Evolutionary conservation across 2,329 filamentous ascomycete genomes (phyloP), one percentile per base, ranked within the genome.

Genomic region (Xylariaceae sp.): DNA sequence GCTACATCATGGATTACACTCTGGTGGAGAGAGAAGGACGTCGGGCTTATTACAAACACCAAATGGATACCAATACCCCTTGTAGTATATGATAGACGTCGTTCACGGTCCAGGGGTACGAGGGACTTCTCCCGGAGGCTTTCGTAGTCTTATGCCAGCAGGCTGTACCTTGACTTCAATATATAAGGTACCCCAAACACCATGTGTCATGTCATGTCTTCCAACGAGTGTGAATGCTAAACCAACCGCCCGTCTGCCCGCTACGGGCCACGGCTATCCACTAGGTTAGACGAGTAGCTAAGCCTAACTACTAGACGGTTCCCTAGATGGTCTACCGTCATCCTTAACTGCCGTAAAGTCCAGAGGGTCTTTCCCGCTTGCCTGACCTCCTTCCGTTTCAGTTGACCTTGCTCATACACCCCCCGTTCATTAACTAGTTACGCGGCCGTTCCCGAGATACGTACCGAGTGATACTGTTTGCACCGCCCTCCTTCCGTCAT

Each of bases 81-180:
- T 62, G 60, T 64, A 64, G 42, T 17, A 62, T 57, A 58, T 50
- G 47, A 57, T 58, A 62, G 57, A 57, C 18, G 52, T n/a, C 49
- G 15, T 51, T 35, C 23, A 54, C 13, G 42, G 54, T 34, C 53
- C 17, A 47, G 47, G 30, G 18, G 34, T 2, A 45, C 10, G 4
- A 42, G 15, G 18, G 13, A 49, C 45, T 42, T 23, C 13, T n/a
- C 37, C 13, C 17, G 51, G 17, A 30, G 35, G 51, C 51, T 10
- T 30, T 45, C 7, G 18, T 2, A 13, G 18, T 55, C 50, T 30
- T 30, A 30, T 30, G 23, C 23, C 23, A 30, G 23, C 23, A 30
- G 23, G 23, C 23, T 30, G 23, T 30, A 30, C 23, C 23, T 30
- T 30, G 23, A 30, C 23, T 30, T 30, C 23, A 30, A 30, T 30